Conservation (phyloP, 768 basidiomycete species). For the Tricholoma bakamatsutake region DNA sequence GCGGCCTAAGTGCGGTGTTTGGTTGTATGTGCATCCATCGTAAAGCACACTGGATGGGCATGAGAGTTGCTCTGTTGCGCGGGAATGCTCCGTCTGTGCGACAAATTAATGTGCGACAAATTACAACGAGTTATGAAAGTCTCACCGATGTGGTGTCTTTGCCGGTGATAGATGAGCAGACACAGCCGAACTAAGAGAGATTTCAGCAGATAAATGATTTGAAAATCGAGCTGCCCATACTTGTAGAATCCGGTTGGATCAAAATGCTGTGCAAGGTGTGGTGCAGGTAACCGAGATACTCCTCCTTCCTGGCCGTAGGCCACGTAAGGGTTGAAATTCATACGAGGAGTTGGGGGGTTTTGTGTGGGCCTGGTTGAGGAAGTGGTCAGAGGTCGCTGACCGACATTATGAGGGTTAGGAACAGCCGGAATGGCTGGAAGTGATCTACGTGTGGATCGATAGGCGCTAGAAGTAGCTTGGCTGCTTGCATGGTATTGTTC, state of each 20-base stretch:
- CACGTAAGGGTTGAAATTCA: conserved; percentile 40
- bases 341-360: conserved; percentile 8
- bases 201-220: not conserved
- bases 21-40: not conserved
- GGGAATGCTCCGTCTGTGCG: not conserved
- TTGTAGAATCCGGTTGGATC: conserved; percentile 48
- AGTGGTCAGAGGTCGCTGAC: conserved; percentile 10
- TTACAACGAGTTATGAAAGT: no score
- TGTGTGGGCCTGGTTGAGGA: not conserved
- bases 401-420: conserved; percentile 6
- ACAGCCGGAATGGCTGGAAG: conserved; percentile 11
- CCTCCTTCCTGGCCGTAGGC: conserved; percentile 30
- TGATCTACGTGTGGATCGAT: conserved; percentile 16
- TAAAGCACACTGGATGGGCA: not conserved
- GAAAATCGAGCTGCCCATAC: conserved; percentile 25
- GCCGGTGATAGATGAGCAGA: conserved; percentile 36
- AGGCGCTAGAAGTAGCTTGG: not conserved
- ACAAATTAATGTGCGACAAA: not conserved
- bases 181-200: conserved; percentile 40
- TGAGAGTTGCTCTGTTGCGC: not conserved
- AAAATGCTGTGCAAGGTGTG: conserved; percentile 12
- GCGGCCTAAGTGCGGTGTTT: not conserved
- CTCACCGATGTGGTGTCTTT: conserved; percentile 13
- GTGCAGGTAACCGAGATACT: conserved; percentile 1
- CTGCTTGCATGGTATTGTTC: not conserved